phyloP scores from a whole-genome alignment of 2,329 filamentous ascomycete genomes.

The Fonsecaea monophora region DNA sequence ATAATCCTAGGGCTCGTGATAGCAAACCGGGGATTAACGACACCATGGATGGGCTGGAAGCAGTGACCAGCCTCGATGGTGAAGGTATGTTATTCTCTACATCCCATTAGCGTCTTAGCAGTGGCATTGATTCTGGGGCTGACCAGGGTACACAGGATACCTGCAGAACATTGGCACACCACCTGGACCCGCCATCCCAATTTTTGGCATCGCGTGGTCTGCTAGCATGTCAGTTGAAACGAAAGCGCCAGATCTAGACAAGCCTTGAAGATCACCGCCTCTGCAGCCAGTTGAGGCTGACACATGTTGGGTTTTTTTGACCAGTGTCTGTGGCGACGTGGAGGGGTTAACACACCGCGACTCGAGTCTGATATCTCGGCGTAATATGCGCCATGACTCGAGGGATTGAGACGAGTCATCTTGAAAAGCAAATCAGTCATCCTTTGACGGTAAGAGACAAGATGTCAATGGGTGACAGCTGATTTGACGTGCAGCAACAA shows the following conservation, averaged over 20 bases:
- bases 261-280: constrained; percentile 8
- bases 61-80: constrained; percentile 23
- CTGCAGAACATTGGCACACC: constrained; percentile 17
- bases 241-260: constrained; percentile 6
- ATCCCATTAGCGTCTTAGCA: constrained; percentile 27
- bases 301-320: not conserved
- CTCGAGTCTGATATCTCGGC: constrained; percentile 10
- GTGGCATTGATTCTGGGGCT: constrained; percentile 30
- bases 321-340: not conserved
- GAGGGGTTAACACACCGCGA: not conserved
- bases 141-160: constrained; percentile 22
- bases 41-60: constrained; percentile 23
- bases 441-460: not conserved
- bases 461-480: not conserved
- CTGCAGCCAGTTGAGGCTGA: constrained; percentile 8
- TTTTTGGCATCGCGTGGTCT: constrained; percentile 17
- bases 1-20: constrained; percentile 24
- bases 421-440: not conserved
- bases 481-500: not conserved
- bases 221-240: constrained; percentile 12
- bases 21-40: constrained; percentile 23
- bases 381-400: constrained; percentile 7
- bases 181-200: constrained; percentile 1
- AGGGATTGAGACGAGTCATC: not conserved
- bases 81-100: constrained; percentile 10